Evolutionary conservation across 2,329 filamentous ascomycete species (phyloP), one percentile per base, ranked within the genome.

Genomic region (Cladosporium sp.): DNA sequence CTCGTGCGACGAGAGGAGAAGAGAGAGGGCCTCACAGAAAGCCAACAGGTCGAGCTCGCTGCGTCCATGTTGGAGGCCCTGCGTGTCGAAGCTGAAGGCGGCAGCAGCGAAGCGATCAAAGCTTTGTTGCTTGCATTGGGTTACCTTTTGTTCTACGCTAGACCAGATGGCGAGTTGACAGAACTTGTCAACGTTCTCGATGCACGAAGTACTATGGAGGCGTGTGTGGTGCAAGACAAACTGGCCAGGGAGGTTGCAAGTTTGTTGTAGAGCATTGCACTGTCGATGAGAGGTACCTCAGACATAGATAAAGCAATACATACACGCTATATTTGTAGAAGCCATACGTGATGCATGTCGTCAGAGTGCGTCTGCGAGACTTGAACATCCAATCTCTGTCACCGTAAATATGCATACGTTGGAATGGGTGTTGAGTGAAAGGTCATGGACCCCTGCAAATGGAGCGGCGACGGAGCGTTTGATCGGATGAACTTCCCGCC

Each of bases 11-110:
- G 82, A 38, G 80, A 84, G 28, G 80, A 83, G 12, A 75, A 81
- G 0, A 74, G 77, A 5, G 83, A 88, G 49, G 77, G 75, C 0
- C 72, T 97, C 3, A 78, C 84, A 0, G 88, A 90, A 38, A 83
- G 81, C 2, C 86, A 89, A 60, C 88, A 94, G 69, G 84, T 95
- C 1, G 92, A 96, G 72, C 77, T 97, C 5, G 85, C 88, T 0
- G 92, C 92, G 0, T 88, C 89, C 0, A 75, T 94, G 7, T 76
- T 96, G 1, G 92, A 97, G 73, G 88, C 89, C 1, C 84, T 93
- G 0, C 72, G 71, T 17, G 73, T 74, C 5, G 82, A 84, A 60
- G 73, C 73, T 49, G 70, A 64, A 37, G 61, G 61, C 25, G 55
- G 55, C 6, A 59, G 43, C 25, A 51, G 40, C 19, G 92, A 96